These are phyloP conservation scores for Panaeolus papilionaceus DNA, from an alignment of 768 basidiomycete genomes.

Conservation along the genomic window DNA sequence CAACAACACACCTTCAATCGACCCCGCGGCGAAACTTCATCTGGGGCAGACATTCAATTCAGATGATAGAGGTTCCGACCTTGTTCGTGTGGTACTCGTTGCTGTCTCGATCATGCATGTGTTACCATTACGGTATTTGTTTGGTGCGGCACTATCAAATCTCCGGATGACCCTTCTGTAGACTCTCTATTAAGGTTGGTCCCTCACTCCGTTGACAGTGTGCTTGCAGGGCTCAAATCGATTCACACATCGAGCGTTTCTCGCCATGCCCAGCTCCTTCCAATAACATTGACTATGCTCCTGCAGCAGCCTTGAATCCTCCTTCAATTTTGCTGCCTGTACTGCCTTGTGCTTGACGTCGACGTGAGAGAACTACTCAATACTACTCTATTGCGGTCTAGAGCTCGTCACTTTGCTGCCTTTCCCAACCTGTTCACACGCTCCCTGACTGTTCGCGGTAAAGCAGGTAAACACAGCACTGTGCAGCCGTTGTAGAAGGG, in stretches of 20 bases:
- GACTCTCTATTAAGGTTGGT: background rate
- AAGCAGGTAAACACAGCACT: background rate
- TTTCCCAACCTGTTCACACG: background rate
- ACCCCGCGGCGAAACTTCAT: constrained; percentile 4
- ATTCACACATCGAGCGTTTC: background rate
- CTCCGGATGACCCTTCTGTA: background rate
- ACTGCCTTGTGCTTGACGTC: too few species aligned
- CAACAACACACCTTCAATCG: background rate
- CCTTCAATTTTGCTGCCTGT: background rate
- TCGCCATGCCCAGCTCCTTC: background rate
- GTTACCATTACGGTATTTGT: background rate
- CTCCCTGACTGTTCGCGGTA: too few species aligned
- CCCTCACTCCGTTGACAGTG: background rate
- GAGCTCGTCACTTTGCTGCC: background rate
- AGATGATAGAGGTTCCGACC: background rate
- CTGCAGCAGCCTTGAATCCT: too few species aligned
- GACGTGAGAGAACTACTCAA: background rate
- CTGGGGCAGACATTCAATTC: background rate
- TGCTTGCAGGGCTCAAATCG: background rate
- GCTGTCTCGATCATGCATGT: background rate
- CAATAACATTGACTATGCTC: background rate
- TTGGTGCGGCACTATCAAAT: background rate
- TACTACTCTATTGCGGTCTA: background rate
- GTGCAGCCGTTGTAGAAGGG: background rate
- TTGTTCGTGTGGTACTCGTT: constrained; percentile 1